Conservation (phyloP, 2,329 filamentous ascomycete species). For the Trichoderma afroharzianum region DNA sequence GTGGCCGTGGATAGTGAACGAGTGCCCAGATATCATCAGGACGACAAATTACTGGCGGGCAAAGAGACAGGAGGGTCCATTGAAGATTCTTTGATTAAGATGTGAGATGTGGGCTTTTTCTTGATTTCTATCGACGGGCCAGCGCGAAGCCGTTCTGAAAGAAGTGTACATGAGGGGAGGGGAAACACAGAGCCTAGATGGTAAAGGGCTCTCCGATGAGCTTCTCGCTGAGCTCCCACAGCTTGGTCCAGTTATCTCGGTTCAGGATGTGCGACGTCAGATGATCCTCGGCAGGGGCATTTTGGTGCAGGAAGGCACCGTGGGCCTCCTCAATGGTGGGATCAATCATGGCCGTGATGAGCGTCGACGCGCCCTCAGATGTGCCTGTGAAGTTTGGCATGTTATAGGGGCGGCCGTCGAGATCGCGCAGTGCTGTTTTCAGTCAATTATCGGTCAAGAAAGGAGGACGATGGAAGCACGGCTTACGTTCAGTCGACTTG, state of each 20-base stretch:
- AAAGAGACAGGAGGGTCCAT: neutral
- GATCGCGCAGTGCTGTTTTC: neutral
- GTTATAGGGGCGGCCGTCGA: slow-evolving; percentile 8
- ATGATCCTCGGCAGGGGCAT: slow-evolving; percentile 15
- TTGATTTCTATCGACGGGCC: neutral
- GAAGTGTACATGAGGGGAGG: neutral
- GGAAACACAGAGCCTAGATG: neutral
- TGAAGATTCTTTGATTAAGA: neutral
- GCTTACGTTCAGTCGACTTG: neutral
- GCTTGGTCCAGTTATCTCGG: slow-evolving; percentile 32
- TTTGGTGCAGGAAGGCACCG: slow-evolving; percentile 16
- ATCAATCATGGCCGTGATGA: slow-evolving; percentile 20
- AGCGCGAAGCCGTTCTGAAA: neutral
- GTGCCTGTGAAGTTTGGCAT: slow-evolving; percentile 29
- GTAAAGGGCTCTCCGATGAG: slow-evolving; percentile 13
- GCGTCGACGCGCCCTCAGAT: slow-evolving; percentile 30
- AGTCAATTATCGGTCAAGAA: neutral
- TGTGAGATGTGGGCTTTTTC: neutral
- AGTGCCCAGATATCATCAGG: slow-evolving; percentile 17
- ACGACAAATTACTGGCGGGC: slow-evolving; percentile 13
- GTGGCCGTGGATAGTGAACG: slow-evolving; percentile 37
- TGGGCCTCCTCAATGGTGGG: slow-evolving; percentile 14
- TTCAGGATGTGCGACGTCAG: slow-evolving; percentile 28
- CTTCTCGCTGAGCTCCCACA: slow-evolving; percentile 38
- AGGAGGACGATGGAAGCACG: too few relatives aligned